phyloP scores from a whole-genome alignment of 345 rosid genomes.

The Salix dunnii region DNA sequence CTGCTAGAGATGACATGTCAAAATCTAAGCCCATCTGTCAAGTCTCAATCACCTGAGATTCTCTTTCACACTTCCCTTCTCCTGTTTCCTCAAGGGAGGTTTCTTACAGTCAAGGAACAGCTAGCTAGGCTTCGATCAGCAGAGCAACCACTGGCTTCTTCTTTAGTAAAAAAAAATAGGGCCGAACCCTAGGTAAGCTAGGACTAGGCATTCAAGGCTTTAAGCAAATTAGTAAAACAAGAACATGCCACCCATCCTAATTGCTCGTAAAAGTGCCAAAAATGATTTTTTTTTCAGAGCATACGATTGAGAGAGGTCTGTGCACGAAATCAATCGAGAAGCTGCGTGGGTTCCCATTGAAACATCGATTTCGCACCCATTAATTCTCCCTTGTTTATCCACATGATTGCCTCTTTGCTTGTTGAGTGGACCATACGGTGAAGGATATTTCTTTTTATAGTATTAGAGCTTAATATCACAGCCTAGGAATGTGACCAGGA shows the following conservation, averaged over 20 bases:
- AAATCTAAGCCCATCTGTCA: slow-evolving; percentile 35
- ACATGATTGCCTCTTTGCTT: neutral
- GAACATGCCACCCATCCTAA: neutral
- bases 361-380: neutral
- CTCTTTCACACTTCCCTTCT: slow-evolving; percentile 22
- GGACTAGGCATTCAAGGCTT: neutral
- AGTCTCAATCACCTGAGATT: slow-evolving; percentile 43
- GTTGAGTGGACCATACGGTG: slow-evolving; percentile 20
- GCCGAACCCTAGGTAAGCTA: neutral
- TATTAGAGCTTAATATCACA: slow-evolving; percentile 5
- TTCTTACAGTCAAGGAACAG: slow-evolving; percentile 11
- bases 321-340: neutral
- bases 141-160: slow-evolving; percentile 11
- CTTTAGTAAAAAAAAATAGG: slow-evolving; percentile 11
- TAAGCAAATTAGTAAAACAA: neutral
- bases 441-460: slow-evolving; percentile 25
- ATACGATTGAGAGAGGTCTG: neutral
- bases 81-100: slow-evolving; percentile 37
- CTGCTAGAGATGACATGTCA: slow-evolving; percentile 30
- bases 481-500: slow-evolving; percentile 15
- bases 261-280: neutral
- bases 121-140: neutral
- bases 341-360: neutral
- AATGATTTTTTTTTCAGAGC: neutral
- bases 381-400: neutral